Percentiles rank a stretch among this genome's conserved stretches.
Evolutionary conservation across 257 asterid species (phyloP).

Genomic region (Asclepias syriaca): DNA sequence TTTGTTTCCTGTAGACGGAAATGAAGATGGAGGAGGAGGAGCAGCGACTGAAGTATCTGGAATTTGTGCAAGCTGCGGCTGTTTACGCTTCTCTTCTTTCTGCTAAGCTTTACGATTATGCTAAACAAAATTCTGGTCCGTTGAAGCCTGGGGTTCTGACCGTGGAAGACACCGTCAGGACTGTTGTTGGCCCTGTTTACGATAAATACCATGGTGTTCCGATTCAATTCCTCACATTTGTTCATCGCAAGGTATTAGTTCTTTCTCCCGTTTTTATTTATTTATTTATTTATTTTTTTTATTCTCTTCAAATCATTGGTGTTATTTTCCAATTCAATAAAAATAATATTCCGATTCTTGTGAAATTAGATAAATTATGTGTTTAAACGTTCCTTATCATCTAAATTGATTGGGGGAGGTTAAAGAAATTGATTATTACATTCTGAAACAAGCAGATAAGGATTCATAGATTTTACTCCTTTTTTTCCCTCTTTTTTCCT

Average conservation of each 20-base stretch:
- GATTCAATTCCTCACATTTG: conserved; percentile 56
- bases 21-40: conserved; percentile 44
- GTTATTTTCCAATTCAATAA: not conserved
- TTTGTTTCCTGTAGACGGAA: not conserved
- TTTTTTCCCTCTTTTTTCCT: not conserved
- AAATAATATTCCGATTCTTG: not conserved
- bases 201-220: conserved; percentile 57
- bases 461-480: not conserved
- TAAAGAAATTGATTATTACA: not conserved
- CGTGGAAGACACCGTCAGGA: conserved; percentile 83
- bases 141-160: conserved; percentile 72
- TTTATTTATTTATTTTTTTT: not conserved
- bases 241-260: conserved; percentile 71
- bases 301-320: not conserved
- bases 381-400: not conserved
- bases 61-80: conserved; percentile 62
- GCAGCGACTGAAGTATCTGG: conserved; percentile 60
- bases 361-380: not conserved
- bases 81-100: conserved; percentile 52
- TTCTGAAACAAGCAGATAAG: not conserved
- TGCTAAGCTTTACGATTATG: conserved; percentile 55
- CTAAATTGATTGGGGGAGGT: not conserved
- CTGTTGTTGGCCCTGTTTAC: conserved; percentile 73
- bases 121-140: conserved; percentile 85
- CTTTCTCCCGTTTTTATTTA: not conserved